A percentile compares a stretch with the other conserved stretches of the same genome.
These are phyloP conservation scores for Herpetomonas tarakana DNA, from an alignment of 208 protist genomes.

Conservation along the genomic window DNA sequence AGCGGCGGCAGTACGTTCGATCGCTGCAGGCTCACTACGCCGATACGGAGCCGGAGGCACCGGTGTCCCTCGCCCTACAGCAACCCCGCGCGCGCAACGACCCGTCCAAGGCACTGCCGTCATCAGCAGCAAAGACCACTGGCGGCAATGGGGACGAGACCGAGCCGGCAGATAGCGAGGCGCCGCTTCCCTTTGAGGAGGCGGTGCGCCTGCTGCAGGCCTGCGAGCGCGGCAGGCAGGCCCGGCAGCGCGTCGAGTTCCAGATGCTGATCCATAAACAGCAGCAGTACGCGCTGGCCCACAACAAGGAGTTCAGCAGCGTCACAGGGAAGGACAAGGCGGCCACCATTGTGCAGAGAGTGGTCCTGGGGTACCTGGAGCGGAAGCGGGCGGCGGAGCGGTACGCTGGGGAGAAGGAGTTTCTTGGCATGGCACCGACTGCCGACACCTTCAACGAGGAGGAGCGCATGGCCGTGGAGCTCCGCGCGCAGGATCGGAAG, in stretches of 20 bases:
- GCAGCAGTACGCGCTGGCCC: constrained; percentile 64
- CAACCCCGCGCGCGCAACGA: constrained; percentile 16
- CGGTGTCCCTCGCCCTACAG: constrained; percentile 44
- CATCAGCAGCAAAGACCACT: constrained; percentile 10
- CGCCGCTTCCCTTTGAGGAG: constrained; percentile 72
- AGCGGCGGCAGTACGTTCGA: constrained; percentile 68
- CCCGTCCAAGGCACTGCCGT: constrained; percentile 29
- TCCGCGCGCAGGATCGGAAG: constrained; percentile 65
- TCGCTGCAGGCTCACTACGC: constrained; percentile 73
- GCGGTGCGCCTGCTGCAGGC: constrained; percentile 90
- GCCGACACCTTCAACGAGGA: constrained; percentile 24
- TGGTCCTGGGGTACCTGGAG: constrained; percentile 82
- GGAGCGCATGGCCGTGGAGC: constrained; percentile 30
- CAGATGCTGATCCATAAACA: constrained; percentile 84
- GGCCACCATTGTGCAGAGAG: constrained; percentile 87
- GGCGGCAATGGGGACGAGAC: no score
- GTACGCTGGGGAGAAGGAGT: constrained; percentile 79
- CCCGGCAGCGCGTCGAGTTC: constrained; percentile 90
- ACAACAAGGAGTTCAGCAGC: constrained; percentile 59
- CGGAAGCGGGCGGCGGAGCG: constrained; percentile 64
- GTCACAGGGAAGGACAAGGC: constrained; percentile 79
- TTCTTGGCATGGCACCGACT: constrained; percentile 81
- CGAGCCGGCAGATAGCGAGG: constrained; percentile 4
- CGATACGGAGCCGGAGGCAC: constrained; percentile 63
- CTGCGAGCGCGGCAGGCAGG: constrained; percentile 94